These are phyloP conservation scores for Sambucus nigra DNA, from an alignment of 129 eudicot genomes.

Conservation along the genomic window DNA sequence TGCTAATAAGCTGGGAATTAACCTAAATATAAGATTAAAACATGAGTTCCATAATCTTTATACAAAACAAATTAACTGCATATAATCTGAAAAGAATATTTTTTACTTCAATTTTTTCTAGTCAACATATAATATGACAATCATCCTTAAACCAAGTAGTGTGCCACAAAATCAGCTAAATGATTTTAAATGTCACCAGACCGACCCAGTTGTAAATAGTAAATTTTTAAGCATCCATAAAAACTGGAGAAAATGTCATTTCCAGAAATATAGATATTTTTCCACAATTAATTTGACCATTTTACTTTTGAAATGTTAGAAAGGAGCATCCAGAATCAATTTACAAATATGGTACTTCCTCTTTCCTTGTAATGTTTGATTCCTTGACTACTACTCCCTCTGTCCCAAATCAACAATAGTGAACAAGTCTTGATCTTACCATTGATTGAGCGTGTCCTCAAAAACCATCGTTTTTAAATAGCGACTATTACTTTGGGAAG, in stretches of 20 bases:
- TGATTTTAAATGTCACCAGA: not conserved
- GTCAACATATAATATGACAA: too few relatives aligned
- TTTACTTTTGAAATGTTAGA: not conserved
- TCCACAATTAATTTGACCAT: not conserved
- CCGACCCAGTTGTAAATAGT: not conserved
- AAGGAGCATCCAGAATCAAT: not conserved
- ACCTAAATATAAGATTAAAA: constrained; percentile 37
- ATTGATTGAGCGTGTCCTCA: too few relatives aligned
- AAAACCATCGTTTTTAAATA: too few relatives aligned
- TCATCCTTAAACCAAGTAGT: not conserved
- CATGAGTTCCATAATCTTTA: not conserved
- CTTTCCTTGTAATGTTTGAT: not conserved
- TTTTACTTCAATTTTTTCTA: too few relatives aligned
- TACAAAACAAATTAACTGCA: not conserved
- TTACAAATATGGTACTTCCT: not conserved
- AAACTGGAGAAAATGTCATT: not conserved
- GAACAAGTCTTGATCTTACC: too few relatives aligned
- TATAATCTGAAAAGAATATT: not conserved
- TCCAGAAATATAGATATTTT: not conserved
- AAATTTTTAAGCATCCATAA: not conserved
- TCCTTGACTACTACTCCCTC: too few relatives aligned
- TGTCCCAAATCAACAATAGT: too few relatives aligned
- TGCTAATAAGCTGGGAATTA: constrained; percentile 93
- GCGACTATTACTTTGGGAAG: too few relatives aligned
- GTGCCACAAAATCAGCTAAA: not conserved